Evolutionary conservation across 306 rosid genomes (phyloP).

Genomic region (Arachis stenosperma): DNA sequence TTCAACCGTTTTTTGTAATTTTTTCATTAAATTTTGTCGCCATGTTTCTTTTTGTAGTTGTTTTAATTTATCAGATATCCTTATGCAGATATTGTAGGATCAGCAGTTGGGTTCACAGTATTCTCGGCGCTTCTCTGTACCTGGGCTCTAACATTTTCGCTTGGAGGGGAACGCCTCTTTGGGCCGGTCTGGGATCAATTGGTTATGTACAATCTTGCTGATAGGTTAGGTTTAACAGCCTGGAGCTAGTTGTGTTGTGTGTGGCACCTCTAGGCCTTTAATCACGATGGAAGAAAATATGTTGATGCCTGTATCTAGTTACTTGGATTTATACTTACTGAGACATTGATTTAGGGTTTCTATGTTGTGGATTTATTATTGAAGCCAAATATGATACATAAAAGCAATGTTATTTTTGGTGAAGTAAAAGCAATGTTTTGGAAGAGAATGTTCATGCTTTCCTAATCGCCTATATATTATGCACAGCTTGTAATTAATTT

Average conservation of each 20-base stretch:
- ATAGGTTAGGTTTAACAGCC: slow-evolving; percentile 68
- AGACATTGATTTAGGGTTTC: slow-evolving; percentile 12
- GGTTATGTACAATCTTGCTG: slow-evolving; percentile 92
- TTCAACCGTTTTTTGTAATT: slow-evolving; percentile 16
- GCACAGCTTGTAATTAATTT: slow-evolving; percentile 3
- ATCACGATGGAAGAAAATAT: slow-evolving; percentile 10
- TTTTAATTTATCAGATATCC: slow-evolving; percentile 26
- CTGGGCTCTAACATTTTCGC: slow-evolving; percentile 85
- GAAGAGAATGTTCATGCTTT: slow-evolving; percentile 27
- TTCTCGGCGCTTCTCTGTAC: slow-evolving; percentile 64
- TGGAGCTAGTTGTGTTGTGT: slow-evolving; percentile 67
- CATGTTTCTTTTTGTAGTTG: slow-evolving; percentile 1
- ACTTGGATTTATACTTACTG: slow-evolving; percentile 18
- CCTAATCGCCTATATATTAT: slow-evolving; percentile 18
- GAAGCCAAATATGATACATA: slow-evolving; percentile 4
- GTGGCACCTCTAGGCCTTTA: slow-evolving; percentile 7
- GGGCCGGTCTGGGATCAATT: slow-evolving; percentile 88
- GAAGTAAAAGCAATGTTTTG: slow-evolving; percentile 3
- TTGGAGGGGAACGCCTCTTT: slow-evolving; percentile 81
- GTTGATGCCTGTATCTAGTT: slow-evolving; percentile 2
- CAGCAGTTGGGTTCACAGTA: slow-evolving; percentile 77
- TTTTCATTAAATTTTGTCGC: slow-evolving; percentile 13
- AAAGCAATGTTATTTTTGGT: neutral
- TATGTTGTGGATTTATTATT: slow-evolving; percentile 12
- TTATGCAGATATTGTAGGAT: slow-evolving; percentile 63